phyloP scores from a whole-genome alignment of 129 eudicot genomes.

The Lonicera japonica region DNA sequence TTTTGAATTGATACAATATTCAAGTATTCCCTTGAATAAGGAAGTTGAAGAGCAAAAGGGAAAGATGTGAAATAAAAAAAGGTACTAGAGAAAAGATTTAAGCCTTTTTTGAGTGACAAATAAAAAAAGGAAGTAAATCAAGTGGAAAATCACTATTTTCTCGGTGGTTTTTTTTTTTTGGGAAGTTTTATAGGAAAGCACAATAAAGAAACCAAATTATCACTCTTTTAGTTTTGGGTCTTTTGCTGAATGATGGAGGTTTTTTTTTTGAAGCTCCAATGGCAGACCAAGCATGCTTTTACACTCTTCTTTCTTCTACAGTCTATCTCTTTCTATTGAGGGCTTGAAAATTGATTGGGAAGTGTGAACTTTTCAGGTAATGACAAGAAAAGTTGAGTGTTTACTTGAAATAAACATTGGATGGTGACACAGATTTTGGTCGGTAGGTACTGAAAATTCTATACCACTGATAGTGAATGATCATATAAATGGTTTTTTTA shows the following conservation, averaged over 20 bases:
- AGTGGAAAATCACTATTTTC: conserved; percentile 36
- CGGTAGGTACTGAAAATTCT: background rate
- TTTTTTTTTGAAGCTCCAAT: conserved; percentile 57
- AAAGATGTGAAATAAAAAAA: no score
- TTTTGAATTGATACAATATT: conserved; percentile 17
- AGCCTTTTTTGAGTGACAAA: conserved; percentile 14
- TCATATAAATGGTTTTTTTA: no score
- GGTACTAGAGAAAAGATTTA: conserved; percentile 13
- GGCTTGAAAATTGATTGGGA: conserved; percentile 34
- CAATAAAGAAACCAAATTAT: no score
- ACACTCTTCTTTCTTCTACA: conserved; percentile 7
- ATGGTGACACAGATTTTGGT: conserved; percentile 1
- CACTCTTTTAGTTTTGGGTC: no score
- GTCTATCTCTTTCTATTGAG: conserved; percentile 9
- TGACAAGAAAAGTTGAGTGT: conserved; percentile 15
- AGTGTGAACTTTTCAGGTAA: conserved; percentile 34
- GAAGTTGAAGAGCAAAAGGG: no score
- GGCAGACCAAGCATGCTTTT: conserved; percentile 96
- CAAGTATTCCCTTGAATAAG: conserved; percentile 21
- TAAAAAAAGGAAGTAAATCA: conserved; percentile 34
- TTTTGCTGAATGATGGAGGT: conserved; percentile 7
- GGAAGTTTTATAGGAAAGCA: conserved; percentile 22
- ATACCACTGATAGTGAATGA: background rate
- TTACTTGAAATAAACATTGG: background rate
- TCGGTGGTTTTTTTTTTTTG: background rate